A percentile compares a stretch with the other conserved stretches of the same genome.
phyloP scores from a whole-genome alignment of 2,329 filamentous ascomycete species.

The Sarocladium strictum region DNA sequence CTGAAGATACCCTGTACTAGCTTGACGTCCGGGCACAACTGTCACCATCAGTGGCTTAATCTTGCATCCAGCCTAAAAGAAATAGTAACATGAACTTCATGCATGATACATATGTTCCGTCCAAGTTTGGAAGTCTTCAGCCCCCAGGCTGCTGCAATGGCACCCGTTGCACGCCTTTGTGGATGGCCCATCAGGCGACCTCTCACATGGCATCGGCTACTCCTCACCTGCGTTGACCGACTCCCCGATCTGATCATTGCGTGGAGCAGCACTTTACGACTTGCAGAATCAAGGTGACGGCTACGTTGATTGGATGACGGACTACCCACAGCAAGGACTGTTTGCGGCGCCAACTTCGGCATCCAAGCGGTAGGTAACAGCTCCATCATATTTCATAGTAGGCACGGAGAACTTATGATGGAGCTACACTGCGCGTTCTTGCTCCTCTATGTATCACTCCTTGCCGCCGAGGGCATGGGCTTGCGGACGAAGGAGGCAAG shows the following conservation, averaged over 20 bases:
- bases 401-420: no score
- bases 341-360: neutral
- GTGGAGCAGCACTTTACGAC: neutral
- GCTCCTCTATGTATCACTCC: no score
- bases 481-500: neutral
- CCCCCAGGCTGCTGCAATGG: neutral
- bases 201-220: neutral
- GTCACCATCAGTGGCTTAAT: no score
- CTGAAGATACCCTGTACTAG: neutral
- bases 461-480: neutral
- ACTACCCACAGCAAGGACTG: neutral
- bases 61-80: no score
- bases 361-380: no score
- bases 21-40: neutral
- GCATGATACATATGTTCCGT: no score
- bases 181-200: neutral
- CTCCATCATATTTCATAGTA: no score
- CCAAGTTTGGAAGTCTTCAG: no score
- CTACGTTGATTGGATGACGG: neutral
- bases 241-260: neutral
- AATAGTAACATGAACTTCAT: no score
- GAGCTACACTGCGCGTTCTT: no score
- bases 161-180: neutral
- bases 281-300: neutral
- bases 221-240: neutral